These are phyloP conservation scores for Jasminum sambac DNA, from an alignment of 257 asterid genomes.

Conservation along the genomic window DNA sequence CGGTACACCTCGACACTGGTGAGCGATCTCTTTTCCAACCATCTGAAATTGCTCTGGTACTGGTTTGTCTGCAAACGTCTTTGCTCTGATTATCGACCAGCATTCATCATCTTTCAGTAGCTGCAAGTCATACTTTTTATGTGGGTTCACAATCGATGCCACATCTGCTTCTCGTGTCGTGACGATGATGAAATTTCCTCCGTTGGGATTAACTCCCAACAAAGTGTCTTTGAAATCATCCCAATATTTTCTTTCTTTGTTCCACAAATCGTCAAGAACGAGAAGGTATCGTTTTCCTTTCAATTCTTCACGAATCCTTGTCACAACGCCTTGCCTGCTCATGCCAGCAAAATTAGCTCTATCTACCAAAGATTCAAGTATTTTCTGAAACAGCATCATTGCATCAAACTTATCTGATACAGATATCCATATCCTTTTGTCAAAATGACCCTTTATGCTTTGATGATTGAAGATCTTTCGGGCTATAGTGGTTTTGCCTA, in stretches of 20 bases:
- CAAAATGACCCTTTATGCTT: too few relatives aligned
- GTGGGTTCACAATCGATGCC: too few relatives aligned
- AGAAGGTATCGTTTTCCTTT: conserved; percentile 16
- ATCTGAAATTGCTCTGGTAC: not conserved
- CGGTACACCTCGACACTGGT: conserved; percentile 25
- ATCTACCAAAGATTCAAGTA: conserved; percentile 17
- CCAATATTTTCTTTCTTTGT: conserved; percentile 22
- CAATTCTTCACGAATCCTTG: conserved; percentile 6
- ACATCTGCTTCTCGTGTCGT: conserved; percentile 27
- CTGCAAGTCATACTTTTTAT: too few relatives aligned
- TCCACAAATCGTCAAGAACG: conserved; percentile 31
- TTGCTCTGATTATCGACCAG: conserved; percentile 19
- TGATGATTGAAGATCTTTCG: too few relatives aligned
- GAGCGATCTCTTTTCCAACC: conserved; percentile 2
- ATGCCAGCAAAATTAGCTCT: not conserved
- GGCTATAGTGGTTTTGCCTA: too few relatives aligned
- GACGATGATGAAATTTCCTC: conserved; percentile 17
- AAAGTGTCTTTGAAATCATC: conserved; percentile 14
- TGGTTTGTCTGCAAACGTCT: conserved; percentile 16
- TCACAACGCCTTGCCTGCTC: conserved; percentile 5
- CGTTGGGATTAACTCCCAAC: too few relatives aligned
- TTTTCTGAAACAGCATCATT: conserved; percentile 20
- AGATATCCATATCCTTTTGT: too few relatives aligned
- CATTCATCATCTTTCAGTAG: conserved; percentile 18
- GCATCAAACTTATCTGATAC: too few relatives aligned